Conservation (phyloP, 306 rosid species). For the Pachyrhizus erosus region DNA sequence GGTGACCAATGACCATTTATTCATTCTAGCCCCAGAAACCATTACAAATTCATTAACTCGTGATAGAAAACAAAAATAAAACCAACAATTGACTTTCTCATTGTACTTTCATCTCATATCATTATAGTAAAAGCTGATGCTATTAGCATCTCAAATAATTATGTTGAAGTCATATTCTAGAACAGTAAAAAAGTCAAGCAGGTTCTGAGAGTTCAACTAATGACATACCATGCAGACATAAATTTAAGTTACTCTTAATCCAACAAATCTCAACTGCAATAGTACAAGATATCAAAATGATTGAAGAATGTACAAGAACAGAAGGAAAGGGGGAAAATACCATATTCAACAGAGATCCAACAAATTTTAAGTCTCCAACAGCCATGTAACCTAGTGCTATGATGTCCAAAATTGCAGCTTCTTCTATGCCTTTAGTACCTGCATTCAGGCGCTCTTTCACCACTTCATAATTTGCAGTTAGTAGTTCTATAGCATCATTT, state of each 20-base stretch:
- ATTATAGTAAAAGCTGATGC: slow-evolving; percentile 7
- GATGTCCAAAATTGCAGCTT: slow-evolving; percentile 80
- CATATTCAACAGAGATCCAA: slow-evolving; percentile 58
- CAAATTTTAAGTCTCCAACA: slow-evolving; percentile 74
- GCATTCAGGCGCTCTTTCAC: slow-evolving; percentile 74
- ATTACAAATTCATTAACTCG: slow-evolving; percentile 7
- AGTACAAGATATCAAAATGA: slow-evolving; percentile 37
- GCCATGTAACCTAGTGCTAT: slow-evolving; percentile 83
- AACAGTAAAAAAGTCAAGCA: slow-evolving; percentile 1
- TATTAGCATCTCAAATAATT: slow-evolving; percentile 11
- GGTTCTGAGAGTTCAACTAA: slow-evolving; percentile 25
- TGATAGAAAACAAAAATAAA: neutral
- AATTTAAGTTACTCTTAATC: slow-evolving; percentile 20
- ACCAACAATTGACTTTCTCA: slow-evolving; percentile 18
- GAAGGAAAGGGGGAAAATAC: slow-evolving; percentile 48
- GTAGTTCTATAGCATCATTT: slow-evolving; percentile 67
- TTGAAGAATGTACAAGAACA: slow-evolving; percentile 13
- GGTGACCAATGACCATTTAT: neutral
- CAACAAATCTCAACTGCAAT: neutral
- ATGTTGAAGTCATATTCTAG: neutral
- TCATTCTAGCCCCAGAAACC: slow-evolving; percentile 34
- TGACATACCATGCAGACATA: slow-evolving; percentile 6
- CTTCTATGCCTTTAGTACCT: slow-evolving; percentile 75
- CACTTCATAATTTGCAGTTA: slow-evolving; percentile 80
- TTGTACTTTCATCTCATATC: neutral